A percentile compares a stretch with the other conserved stretches of the same genome.
Evolutionary conservation across 805 yeast genomes (phyloP).

Genomic region (Teunomyces funiuensis): DNA sequence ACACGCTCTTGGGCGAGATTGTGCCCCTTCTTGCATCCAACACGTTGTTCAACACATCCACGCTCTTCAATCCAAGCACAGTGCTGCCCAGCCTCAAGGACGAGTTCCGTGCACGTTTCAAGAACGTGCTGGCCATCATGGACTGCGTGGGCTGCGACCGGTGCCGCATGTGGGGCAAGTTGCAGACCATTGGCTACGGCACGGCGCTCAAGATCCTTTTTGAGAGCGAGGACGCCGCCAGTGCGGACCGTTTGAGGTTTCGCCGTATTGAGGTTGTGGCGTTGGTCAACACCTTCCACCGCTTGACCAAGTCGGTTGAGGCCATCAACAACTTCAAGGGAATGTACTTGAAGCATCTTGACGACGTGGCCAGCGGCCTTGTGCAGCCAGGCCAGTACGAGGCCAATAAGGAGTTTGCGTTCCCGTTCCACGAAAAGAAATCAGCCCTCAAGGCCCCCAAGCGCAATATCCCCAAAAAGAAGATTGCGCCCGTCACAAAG

Average conservation of each 20-base stretch:
- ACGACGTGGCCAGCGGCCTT: conserved; percentile 39
- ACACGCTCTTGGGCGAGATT: conserved; percentile 30
- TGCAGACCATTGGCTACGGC: conserved; percentile 96
- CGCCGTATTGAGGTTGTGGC: conserved; percentile 86
- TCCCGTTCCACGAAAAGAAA: conserved; percentile 40
- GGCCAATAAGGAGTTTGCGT: conserved; percentile 27
- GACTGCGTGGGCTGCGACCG: conserved; percentile 98
- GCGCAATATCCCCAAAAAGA: conserved; percentile 9
- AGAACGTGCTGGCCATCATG: conserved; percentile 89
- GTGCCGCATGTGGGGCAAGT: conserved; percentile 97
- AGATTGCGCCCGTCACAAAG: conserved; percentile 5
- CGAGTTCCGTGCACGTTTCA: conserved; percentile 83
- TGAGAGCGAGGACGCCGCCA: conserved; percentile 60
- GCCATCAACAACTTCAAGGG: conserved; percentile 71
- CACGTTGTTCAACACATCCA: conserved; percentile 45
- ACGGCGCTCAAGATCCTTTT: conserved; percentile 90
- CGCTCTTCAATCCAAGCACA: conserved; percentile 46
- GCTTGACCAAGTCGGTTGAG: conserved; percentile 80
- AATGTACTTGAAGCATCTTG: conserved; percentile 46
- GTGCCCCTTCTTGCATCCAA: conserved; percentile 41
- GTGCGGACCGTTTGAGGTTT: conserved; percentile 55
- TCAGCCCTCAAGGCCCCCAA: no score
- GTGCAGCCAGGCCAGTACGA: conserved; percentile 44
- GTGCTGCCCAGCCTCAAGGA: conserved; percentile 62
- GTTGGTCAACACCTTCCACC: conserved; percentile 86